These are phyloP conservation scores for Puccinellia tenuiflora DNA, from an alignment of 176 grass and related monocot genomes.

Conservation along the genomic window DNA sequence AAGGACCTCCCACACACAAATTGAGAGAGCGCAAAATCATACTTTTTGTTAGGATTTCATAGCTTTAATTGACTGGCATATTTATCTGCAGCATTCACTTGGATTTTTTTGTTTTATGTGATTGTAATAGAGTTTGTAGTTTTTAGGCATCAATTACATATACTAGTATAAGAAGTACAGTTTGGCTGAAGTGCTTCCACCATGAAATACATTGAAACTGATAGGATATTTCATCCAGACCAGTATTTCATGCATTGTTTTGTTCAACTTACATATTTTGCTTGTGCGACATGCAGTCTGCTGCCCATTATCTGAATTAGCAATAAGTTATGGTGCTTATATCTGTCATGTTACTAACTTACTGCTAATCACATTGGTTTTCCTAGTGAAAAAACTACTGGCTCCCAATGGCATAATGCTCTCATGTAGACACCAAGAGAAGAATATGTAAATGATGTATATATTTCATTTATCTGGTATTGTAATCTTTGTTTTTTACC, in stretches of 20 bases:
- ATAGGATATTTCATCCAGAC: constrained; percentile 15
- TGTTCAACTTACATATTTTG: background rate
- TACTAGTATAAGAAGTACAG: background rate
- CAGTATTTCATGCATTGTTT: background rate
- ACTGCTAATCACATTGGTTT: background rate
- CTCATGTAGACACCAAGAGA: constrained; percentile 7
- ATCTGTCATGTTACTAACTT: background rate
- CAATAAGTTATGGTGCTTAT: constrained; percentile 6
- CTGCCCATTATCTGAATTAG: background rate
- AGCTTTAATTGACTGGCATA: background rate
- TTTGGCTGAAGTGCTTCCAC: background rate
- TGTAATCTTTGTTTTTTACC: background rate
- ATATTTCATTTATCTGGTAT: background rate
- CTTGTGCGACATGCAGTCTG: background rate
- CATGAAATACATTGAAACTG: background rate
- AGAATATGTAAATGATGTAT: constrained; percentile 20
- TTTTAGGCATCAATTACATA: background rate
- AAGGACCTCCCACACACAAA: background rate
- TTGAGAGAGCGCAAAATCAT: background rate
- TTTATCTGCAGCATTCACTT: background rate
- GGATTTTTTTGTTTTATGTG: background rate
- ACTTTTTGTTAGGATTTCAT: background rate
- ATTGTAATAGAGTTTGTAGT: background rate
- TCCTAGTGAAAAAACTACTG: background rate
- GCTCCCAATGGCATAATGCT: background rate